Evolutionary conservation across 805 yeast species (phyloP), one percentile per base, ranked within the genome.

Genomic region (Starmera quercuum): DNA sequence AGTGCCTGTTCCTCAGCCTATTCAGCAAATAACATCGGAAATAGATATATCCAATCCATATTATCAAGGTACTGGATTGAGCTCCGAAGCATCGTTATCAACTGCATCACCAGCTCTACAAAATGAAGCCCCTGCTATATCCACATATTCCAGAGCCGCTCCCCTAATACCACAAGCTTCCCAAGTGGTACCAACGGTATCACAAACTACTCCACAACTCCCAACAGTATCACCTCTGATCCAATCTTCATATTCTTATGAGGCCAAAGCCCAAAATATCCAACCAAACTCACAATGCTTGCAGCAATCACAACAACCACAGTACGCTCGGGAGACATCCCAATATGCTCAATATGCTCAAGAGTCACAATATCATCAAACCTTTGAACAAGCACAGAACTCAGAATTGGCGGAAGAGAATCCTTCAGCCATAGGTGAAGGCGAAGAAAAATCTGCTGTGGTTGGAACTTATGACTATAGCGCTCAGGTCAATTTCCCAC

Each of bases 401-500:
- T 11, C 27, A 12, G 15, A 25, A 25, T 8, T 7, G 11, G 12
- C 14, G 27, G 28, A 36, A 37, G 8, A 25, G 29, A n/a, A 33
- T n/a, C n/a, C n/a, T n/a, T n/a, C 15, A 11, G 30, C 9, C 5
- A 8, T 17, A 8, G 29, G 18, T 30, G 13, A 45, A 34, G 27
- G 23, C 6, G 26, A 16, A 17, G 15, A 9, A 10, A n/a, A 22
- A 12, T 8, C 16, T 7, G 40, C 45, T n/a, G 46, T 61, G 31
- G 51, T 61, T 7, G 62, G 60, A 1, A 13, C 32, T 12, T 48
- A 49, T 29, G 35, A 45, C 22, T 42, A 61, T 27, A 32, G 51
- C 9, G 63, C 60, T 5, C 45, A 53, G 11, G 43, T 51, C 7
- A 53, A 51, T 26, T 57, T 54, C 32, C 61, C 65, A 4, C 69